Percentiles rank a stretch among this genome's conserved stretches.
These are phyloP conservation scores for Xanthoconium separans DNA, from an alignment of 1,284 basidiomycete genomes.

Conservation along the genomic window DNA sequence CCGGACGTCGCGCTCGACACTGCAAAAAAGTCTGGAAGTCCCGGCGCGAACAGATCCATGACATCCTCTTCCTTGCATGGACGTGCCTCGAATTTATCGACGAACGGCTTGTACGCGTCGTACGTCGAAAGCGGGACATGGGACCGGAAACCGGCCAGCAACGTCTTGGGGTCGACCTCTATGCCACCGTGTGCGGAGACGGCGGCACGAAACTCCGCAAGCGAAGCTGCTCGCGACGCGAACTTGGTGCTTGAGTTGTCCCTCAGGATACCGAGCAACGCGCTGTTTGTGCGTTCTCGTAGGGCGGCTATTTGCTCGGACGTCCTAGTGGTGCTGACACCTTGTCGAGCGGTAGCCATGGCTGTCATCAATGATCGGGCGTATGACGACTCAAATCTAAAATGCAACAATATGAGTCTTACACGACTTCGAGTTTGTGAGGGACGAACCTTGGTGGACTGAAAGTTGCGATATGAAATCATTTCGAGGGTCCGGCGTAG, in stretches of 20 bases:
- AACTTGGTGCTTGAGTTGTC: slow-evolving; percentile 13
- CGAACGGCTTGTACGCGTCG: slow-evolving; percentile 17
- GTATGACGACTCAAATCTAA: background rate
- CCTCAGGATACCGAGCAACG: slow-evolving; percentile 4
- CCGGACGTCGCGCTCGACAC: slow-evolving; percentile 18
- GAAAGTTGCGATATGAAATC: no score
- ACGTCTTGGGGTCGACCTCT: background rate
- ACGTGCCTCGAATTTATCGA: slow-evolving; percentile 9
- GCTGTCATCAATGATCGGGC: background rate
- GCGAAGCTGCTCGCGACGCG: background rate
- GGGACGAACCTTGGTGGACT: background rate
- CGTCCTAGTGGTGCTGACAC: background rate
- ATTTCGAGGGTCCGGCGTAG: no score
- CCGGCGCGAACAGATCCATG: slow-evolving; percentile 17
- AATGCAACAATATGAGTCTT: background rate
- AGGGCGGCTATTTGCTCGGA: background rate
- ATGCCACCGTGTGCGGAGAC: slow-evolving; percentile 1
- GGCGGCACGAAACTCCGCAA: slow-evolving; percentile 14
- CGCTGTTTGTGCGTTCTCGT: background rate
- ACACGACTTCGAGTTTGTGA: background rate
- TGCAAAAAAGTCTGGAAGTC: slow-evolving; percentile 13
- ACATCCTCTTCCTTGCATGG: slow-evolving; percentile 17
- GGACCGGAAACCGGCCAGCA: slow-evolving; percentile 10
- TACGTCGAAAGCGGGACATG: slow-evolving; percentile 19
- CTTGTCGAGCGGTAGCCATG: background rate